Base-by-base conservation (phyloP, 164 flowering plant species). In the Magnolia sinica region DNA sequence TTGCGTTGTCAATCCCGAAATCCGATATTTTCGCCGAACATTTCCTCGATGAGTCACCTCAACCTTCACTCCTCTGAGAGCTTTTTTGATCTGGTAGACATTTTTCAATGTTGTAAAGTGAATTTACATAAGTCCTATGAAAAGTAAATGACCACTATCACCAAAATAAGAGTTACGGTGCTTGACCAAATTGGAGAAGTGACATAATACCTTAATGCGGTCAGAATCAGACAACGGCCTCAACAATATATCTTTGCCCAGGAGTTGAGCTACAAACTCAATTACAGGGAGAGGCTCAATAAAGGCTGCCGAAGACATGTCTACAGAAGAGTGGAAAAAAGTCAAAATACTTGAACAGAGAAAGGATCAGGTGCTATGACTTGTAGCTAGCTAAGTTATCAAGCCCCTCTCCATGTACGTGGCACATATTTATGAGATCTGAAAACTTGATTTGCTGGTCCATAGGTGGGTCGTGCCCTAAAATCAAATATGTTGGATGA, bases 11-110 rank as follows among this genome's bases (percentile, higher is more conserved):
- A 91, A 80, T 72, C 96, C 96, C 24, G 96, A 81, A 71, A 91
- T 87, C n/a, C 96, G 91, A 69, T 91, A 91, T 78, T 91, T 91
- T 70, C 96, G 83, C 61, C 96, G 79, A 23, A 91, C 91, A 85
- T 80, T 86, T 61, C 87, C 92, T 77, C 96, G 79, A 72, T 91
- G 96, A 19, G 96, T 91, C 49, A 91, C 96, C 79, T 91, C 96
- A 77, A 91, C 96, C 87, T 91, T 91, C 64, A 91, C 88, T 76
- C 96, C 96, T 75, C 94, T 81, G 19, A 91, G 91, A 16, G 91
- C 88, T 81, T 89, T 90, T 70, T 90, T 91, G 71, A 90, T 86
- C 96, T 91, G 86, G 7, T 70, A n/a, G 61, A 64, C 29, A 27
- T 24, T 23, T 23, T 52, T 27, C 31, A 72, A 52, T 19, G 63